These are phyloP conservation scores for Paecilomyces formosus DNA, from an alignment of 2,329 filamentous ascomycete genomes.

Conservation along the genomic window DNA sequence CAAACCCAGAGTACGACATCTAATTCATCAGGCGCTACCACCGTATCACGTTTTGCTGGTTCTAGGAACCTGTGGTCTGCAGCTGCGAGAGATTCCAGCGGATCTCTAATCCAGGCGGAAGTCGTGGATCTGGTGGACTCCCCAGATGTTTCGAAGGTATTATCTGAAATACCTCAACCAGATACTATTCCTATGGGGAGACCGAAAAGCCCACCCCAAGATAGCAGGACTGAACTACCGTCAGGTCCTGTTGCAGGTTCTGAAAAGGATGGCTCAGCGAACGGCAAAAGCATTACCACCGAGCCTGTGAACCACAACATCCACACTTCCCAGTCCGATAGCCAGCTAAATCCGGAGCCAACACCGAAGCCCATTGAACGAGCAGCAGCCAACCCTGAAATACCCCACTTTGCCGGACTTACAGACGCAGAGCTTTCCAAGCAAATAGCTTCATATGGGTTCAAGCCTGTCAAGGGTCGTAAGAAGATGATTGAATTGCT, in stretches of 20 bases:
- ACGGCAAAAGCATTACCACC: background rate
- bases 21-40: slow-evolving; percentile 4
- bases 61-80: slow-evolving; percentile 59
- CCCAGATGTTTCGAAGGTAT: slow-evolving; percentile 6
- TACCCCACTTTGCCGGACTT: slow-evolving; percentile 54
- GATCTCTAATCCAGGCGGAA: slow-evolving; percentile 57
- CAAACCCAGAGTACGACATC: background rate
- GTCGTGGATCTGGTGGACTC: slow-evolving; percentile 53
- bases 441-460: slow-evolving; percentile 59
- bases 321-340: background rate
- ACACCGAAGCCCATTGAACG: slow-evolving; percentile 1
- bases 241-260: background rate
- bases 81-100: slow-evolving; percentile 58
- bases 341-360: background rate
- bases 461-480: slow-evolving; percentile 63
- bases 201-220: background rate
- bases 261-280: background rate
- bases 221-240: background rate
- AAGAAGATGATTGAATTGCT: slow-evolving; percentile 63
- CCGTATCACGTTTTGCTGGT: slow-evolving; percentile 17
- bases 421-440: slow-evolving; percentile 57
- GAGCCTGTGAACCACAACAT: background rate
- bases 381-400: slow-evolving; percentile 11
- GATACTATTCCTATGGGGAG: background rate
- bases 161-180: slow-evolving; percentile 4